Conservation (phyloP, 2,329 filamentous ascomycete species). For the Xylaria sp. region DNA sequence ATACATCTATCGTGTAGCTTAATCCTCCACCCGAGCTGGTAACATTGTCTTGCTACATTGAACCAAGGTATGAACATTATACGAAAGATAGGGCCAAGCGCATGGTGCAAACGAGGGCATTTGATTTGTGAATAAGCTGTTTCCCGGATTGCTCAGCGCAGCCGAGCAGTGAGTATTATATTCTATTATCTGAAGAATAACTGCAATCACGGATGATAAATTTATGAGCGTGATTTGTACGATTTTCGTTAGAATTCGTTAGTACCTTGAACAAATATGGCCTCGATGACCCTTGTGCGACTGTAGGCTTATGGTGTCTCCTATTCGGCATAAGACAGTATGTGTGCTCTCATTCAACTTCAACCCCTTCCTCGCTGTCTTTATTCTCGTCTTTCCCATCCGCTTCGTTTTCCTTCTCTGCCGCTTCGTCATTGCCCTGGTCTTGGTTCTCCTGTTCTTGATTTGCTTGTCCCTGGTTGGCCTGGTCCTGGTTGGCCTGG, state of each 20-base stretch:
- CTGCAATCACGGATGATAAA: neutral
- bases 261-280: neutral
- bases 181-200: neutral
- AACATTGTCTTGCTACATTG: neutral
- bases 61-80: neutral
- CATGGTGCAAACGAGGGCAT: neutral
- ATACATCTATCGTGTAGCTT: neutral
- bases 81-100: neutral
- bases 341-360: slow-evolving; percentile 7
- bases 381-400: neutral
- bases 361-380: slow-evolving; percentile 10
- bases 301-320: neutral
- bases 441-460: neutral
- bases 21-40: neutral
- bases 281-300: neutral
- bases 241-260: neutral
- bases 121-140: neutral
- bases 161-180: neutral
- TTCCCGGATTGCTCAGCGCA: slow-evolving; percentile 18
- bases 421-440: neutral
- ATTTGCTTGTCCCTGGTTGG: neutral
- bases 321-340: neutral
- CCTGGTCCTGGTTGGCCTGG: slow-evolving; percentile 3
- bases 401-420: neutral
- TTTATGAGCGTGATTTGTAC: neutral